Percentiles rank a stretch among this genome's conserved stretches.
These are phyloP conservation scores for Phytophthora tubulina DNA, from an alignment of 352 stramenopile species.

Conservation along the genomic window DNA sequence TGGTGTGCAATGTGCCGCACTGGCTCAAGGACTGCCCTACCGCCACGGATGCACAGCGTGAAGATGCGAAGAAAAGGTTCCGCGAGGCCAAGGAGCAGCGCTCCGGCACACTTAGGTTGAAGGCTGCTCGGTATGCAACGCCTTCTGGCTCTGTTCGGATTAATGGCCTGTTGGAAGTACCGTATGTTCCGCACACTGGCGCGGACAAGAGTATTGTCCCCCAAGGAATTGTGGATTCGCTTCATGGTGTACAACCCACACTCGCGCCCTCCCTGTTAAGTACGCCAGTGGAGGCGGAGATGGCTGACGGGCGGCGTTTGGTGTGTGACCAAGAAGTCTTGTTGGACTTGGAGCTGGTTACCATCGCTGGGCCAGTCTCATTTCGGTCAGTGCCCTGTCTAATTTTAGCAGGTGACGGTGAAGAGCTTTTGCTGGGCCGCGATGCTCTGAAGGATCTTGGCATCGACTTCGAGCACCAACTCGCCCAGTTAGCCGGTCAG, in stretches of 20 bases:
- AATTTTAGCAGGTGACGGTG: not conserved
- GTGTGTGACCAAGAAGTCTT: constrained; percentile 5
- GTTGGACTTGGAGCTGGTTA: constrained; percentile 13
- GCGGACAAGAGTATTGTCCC: constrained; percentile 12
- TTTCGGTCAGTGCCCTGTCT: not conserved
- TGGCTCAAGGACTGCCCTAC: constrained; percentile 23
- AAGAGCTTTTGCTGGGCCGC: not conserved
- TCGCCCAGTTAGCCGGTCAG: not conserved
- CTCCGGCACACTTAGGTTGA: not conserved
- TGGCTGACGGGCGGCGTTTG: constrained; percentile 9
- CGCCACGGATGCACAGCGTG: constrained; percentile 8
- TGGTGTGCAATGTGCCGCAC: constrained; percentile 9
- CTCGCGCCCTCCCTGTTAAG: not conserved
- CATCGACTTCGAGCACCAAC: not conserved
- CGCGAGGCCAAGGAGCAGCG: constrained; percentile 12
- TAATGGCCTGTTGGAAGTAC: constrained; percentile 8
- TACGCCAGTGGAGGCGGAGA: constrained; percentile 9
- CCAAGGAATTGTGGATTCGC: not conserved
- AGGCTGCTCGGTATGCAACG: constrained; percentile 3
- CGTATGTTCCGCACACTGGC: not conserved
- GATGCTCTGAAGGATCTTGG: not conserved
- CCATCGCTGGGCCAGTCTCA: not conserved
- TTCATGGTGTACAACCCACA: constrained; percentile 4
- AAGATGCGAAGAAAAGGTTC: not conserved
- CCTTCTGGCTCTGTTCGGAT: not conserved